Evolutionary conservation across 2,329 filamentous ascomycete genomes (phyloP), one percentile per base, ranked within the genome.

Genomic region (Mariannaea elegans): DNA sequence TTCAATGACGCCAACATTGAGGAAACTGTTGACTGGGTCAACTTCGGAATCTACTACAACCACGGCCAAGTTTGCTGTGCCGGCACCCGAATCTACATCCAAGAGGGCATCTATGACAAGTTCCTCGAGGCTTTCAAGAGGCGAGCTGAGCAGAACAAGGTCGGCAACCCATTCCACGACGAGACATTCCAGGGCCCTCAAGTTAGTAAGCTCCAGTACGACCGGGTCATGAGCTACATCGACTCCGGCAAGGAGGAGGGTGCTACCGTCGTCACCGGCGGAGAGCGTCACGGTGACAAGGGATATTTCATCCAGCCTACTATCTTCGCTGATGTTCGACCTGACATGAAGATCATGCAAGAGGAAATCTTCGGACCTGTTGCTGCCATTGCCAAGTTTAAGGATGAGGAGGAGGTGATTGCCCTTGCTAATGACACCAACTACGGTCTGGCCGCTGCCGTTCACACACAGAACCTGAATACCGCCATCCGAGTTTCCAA

Each of bases 331-430:
- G 18, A 38, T 10, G 46, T 27, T 10, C 12, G 13, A 1, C 46
- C 46, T 8, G 18, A 36, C 6, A 49, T 49, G 46, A 49, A 49
- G 46, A 49, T 49, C 10, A 49, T 49, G 46, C 18, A 24, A 16
- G 46, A 49, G 21, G 46, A 49, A n/a, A 49, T 49, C 4, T 49
- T 49, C 10, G 46, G 46, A 8, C 46, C 46, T 2, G 46, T 49
- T 3, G 18, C 12, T 8, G 13, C 19, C 14, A 27, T 49, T 24
- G 16, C 46, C 13, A 38, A 49, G 46, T 49, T 49, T 14, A n/a
- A 23, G 6, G 14, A 18, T 3, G 46, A 49, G 13, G 31, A 23
- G 0, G 46, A 49, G 31, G 46, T 16, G 12, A 24, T 49, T 3
- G 5, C 3, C 2, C 19, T 38, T 9, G 46, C 46, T 18, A 49